phyloP scores from a whole-genome alignment of 106 monocot species.

The Vanilla planifolia region DNA sequence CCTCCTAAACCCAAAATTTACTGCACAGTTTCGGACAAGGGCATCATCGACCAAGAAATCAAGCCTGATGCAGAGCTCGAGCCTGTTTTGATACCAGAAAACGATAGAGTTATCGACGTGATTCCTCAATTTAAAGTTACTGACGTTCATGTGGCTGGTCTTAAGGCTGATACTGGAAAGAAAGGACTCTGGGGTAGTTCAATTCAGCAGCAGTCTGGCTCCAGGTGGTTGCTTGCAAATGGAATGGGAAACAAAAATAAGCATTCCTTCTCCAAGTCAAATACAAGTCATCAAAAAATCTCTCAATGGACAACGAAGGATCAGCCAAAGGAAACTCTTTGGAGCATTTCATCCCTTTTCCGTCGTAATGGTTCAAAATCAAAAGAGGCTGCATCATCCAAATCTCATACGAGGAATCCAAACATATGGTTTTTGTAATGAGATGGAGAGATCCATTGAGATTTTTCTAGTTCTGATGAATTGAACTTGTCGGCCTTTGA shows the following conservation, averaged over 20 bases:
- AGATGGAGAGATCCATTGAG: constrained; percentile 6
- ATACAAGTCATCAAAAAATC: constrained; percentile 25
- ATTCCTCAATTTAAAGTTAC: constrained; percentile 73
- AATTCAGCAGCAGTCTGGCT: constrained; percentile 69
- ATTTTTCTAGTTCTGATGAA: not conserved
- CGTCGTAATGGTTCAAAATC: constrained; percentile 48
- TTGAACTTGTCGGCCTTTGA: too few species aligned
- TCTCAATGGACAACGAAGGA: constrained; percentile 32
- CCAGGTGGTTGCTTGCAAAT: constrained; percentile 87
- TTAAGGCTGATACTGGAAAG: constrained; percentile 70
- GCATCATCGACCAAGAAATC: constrained; percentile 41
- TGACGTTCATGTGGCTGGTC: constrained; percentile 89
- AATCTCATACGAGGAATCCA: constrained; percentile 74
- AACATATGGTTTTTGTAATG: constrained; percentile 60
- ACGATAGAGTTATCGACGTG: constrained; percentile 39
- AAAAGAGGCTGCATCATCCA: constrained; percentile 43
- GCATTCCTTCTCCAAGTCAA: constrained; percentile 86
- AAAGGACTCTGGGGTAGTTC: constrained; percentile 65
- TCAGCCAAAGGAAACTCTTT: constrained; percentile 75
- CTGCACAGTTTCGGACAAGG: constrained; percentile 46
- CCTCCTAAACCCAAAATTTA: constrained; percentile 88
- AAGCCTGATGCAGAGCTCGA: constrained; percentile 38
- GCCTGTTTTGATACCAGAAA: constrained; percentile 22
- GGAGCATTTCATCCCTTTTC: constrained; percentile 86
- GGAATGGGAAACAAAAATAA: constrained; percentile 96